Base-by-base conservation (phyloP, 169 alveolate species). In the Condylostoma magnum region DNA sequence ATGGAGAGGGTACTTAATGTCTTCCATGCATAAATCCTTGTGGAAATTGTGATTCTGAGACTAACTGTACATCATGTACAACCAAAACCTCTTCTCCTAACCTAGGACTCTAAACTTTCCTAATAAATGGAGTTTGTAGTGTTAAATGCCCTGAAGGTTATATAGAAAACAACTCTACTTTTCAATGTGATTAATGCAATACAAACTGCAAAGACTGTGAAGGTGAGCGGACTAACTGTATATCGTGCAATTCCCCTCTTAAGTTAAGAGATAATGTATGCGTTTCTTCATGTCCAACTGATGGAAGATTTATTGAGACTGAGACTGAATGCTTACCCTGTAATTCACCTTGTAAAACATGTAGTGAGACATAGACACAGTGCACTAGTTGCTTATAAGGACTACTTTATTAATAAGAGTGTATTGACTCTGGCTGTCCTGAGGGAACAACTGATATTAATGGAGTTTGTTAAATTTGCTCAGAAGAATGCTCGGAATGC, bases 1-100 rank as follows among this genome's bases (percentile, higher is more conserved):
- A 63, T 63, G 73, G 73, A 18, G 60, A 63, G 22, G 73, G 57
- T n/a, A 20, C 36, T 3, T 43, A 20, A 27, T 63, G 73, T 44
- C 6, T 43, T 2, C 31, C 54, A 25, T 63, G 73, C 30, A 18
- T 20, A 25, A 44, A 46, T 44, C 57, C 73, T 34, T 63, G 73
- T 22, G 46, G 46, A 33, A 63, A 54, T 44, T 63, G 73, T 22
- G n/a, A 5, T 25, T 6, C 3, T 22, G 65, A 53, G 12, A 6
- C 37, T 15, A 38, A n/a, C 12, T 63, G 73, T 57, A 63, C 73
- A 6, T 37, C 73, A n/a, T 63, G 73, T 31, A 25, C 38, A n/a
- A 27, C n/a, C n/a, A n/a, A n/a, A n/a, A n/a, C 15, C 27, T 18
- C n/a, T n/a, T n/a, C n/a, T n/a, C n/a, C n/a, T n/a, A n/a, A n/a